A percentile compares a stretch with the other conserved stretches of the same genome.
phyloP scores from a whole-genome alignment of 2,329 filamentous ascomycete genomes.

The Aspergillus sp. region DNA sequence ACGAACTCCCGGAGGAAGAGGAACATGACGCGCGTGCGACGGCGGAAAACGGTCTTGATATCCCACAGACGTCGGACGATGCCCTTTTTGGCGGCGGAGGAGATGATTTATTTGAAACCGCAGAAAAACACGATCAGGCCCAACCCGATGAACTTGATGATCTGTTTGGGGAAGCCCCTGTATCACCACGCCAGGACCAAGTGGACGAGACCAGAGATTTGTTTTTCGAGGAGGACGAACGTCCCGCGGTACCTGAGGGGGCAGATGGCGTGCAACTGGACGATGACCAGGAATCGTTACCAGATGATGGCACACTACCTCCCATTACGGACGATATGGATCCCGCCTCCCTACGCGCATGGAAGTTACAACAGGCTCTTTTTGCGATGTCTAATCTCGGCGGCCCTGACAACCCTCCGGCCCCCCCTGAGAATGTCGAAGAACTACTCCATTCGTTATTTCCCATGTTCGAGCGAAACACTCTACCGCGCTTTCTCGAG shows the following conservation, averaged over 20 bases:
- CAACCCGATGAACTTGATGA: constrained; percentile 47
- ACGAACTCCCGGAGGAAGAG: constrained; percentile 73
- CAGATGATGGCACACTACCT: constrained; percentile 28
- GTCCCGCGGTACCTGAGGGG: constrained; percentile 10
- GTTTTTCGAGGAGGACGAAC: constrained; percentile 33
- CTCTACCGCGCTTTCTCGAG: constrained; percentile 75
- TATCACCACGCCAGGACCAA: constrained; percentile 33
- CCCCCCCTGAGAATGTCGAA: constrained; percentile 69
- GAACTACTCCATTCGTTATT: constrained; percentile 78
- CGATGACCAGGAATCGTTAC: constrained; percentile 26
- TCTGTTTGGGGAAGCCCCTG: constrained; percentile 47
- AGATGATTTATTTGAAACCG: constrained; percentile 39
- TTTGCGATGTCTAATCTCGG: constrained; percentile 47
- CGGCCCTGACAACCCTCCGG: constrained; percentile 61
- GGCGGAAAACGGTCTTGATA: constrained; percentile 53
- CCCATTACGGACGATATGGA: constrained; percentile 42
- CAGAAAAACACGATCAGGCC: constrained; percentile 22
- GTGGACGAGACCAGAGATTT: constrained; percentile 32
- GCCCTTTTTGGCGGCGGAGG: constrained; percentile 31
- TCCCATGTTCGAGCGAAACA: constrained; percentile 75
- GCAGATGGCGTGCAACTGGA: constrained; percentile 24
- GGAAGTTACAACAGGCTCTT: constrained; percentile 47
- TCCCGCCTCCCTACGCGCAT: constrained; percentile 41
- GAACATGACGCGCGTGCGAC: constrained; percentile 17
- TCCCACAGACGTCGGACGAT: constrained; percentile 48